A percentile compares a stretch with the other conserved stretches of the same genome.
These are phyloP conservation scores for Starmerella riodocensis DNA, from an alignment of 805 yeast species.

Conservation along the genomic window DNA sequence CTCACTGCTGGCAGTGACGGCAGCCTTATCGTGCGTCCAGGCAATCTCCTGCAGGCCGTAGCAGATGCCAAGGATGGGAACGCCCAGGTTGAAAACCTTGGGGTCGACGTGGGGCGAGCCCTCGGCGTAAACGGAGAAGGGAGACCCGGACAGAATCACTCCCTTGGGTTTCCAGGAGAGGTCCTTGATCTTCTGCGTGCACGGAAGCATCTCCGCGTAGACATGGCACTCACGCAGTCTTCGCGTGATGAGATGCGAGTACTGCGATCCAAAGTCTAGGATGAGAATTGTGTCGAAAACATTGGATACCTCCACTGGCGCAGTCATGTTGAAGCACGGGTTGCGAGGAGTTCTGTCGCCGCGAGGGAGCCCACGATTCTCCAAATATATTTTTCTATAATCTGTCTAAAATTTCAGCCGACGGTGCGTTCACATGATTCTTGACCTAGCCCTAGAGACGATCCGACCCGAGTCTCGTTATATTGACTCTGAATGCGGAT, in stretches of 20 bases:
- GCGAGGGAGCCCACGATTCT: too few relatives aligned
- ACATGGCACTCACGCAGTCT: conserved; percentile 95
- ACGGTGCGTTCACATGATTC: too few relatives aligned
- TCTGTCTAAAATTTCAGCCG: too few relatives aligned
- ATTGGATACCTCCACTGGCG: conserved; percentile 50
- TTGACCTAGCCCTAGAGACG: too few relatives aligned
- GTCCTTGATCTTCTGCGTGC: conserved; percentile 92
- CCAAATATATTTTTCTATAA: too few relatives aligned
- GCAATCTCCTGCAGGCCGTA: conserved; percentile 99
- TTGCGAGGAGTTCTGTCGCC: too few relatives aligned
- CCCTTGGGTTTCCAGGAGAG: conserved; percentile 93
- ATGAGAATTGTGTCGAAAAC: conserved; percentile 95
- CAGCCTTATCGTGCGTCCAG: conserved; percentile 71
- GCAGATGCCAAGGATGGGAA: conserved; percentile 94
- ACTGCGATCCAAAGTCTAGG: conserved; percentile 96
- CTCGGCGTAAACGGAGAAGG: conserved; percentile 89
- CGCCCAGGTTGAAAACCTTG: conserved; percentile 76
- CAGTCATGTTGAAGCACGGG: too few relatives aligned
- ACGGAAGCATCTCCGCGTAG: conserved; percentile 98
- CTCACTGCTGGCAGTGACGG: conserved; percentile 90
- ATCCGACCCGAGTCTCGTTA: too few relatives aligned
- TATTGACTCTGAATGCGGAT: too few relatives aligned
- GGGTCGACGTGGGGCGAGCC: conserved; percentile 97
- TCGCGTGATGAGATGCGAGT: conserved; percentile 87
- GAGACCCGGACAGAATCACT: conserved; percentile 91